Conservation (phyloP, 139 green algal genomes). For the Bryopsis sp. region DNA sequence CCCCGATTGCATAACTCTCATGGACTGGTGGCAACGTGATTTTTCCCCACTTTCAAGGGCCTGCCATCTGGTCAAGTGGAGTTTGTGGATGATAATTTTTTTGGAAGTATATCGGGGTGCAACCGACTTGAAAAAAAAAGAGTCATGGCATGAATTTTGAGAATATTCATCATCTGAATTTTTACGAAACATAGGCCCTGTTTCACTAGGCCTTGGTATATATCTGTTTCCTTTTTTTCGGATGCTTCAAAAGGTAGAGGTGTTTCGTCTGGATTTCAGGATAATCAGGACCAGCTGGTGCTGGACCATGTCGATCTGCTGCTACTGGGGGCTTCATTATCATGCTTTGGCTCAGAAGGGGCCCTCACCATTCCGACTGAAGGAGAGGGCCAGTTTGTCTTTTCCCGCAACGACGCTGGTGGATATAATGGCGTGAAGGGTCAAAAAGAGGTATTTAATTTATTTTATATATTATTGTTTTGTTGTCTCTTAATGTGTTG, state of each 20-base stretch:
- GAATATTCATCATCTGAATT: neutral
- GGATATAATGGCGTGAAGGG: no score
- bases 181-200: neutral
- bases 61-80: neutral
- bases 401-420: neutral
- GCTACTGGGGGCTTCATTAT: neutral
- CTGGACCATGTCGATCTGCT: neutral
- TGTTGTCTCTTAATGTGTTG: no score
- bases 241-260: no score
- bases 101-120: constrained; percentile 12
- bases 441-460: no score
- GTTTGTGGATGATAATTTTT: constrained; percentile 7
- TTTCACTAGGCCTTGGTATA: no score
- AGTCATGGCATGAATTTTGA: no score
- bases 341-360: neutral
- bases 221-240: no score
- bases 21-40: neutral
- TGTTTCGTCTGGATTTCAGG: neutral
- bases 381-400: neutral
- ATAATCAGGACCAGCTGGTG: neutral
- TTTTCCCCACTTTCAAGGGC: neutral
- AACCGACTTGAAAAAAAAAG: no score
- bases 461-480: no score
- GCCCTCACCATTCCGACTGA: neutral
- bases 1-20: constrained; percentile 14